Percentiles rank a stretch among this genome's conserved stretches.
Conservation (phyloP, 2,329 filamentous ascomycete genomes). For the Lasiodiplodia sp. region DNA sequence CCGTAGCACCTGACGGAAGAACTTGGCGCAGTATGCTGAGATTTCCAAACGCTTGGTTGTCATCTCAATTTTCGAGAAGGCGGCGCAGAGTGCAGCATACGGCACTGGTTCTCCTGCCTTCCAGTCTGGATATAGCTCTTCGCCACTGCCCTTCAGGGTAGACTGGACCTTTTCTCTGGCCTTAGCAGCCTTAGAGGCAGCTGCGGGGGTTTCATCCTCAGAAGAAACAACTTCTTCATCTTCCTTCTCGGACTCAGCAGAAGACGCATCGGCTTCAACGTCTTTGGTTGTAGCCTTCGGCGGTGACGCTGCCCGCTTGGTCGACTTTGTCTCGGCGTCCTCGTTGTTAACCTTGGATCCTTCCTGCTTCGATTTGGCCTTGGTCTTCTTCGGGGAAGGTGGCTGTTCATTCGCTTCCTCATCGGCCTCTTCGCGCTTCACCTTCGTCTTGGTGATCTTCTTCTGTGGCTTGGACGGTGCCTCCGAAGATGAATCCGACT, state of each 20-base stretch:
- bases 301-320: slow-evolving; percentile 8
- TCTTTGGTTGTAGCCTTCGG: slow-evolving; percentile 8
- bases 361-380: slow-evolving; percentile 19
- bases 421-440: slow-evolving; percentile 31
- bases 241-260: slow-evolving; percentile 34
- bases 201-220: slow-evolving; percentile 71
- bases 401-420: slow-evolving; percentile 18
- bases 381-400: slow-evolving; percentile 27
- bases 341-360: not conserved
- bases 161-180: slow-evolving; percentile 81
- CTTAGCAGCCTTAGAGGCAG: slow-evolving; percentile 65
- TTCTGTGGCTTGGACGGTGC: slow-evolving; percentile 31
- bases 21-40: slow-evolving; percentile 84
- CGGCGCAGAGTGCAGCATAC: slow-evolving; percentile 92
- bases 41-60: slow-evolving; percentile 92
- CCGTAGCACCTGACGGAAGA: slow-evolving; percentile 91
- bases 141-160: slow-evolving; percentile 70
- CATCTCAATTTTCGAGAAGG: slow-evolving; percentile 93
- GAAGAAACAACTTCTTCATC: slow-evolving; percentile 60
- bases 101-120: slow-evolving; percentile 86
- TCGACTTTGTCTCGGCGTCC: not conserved
- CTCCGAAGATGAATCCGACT: slow-evolving; percentile 32
- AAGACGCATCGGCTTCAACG: not conserved
- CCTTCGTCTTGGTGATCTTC: slow-evolving; percentile 34
- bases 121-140: slow-evolving; percentile 96